Evolutionary conservation across 805 yeast genomes (phyloP), one percentile per base, ranked within the genome.

Genomic region (Ogataea nakhonphanomensis): DNA sequence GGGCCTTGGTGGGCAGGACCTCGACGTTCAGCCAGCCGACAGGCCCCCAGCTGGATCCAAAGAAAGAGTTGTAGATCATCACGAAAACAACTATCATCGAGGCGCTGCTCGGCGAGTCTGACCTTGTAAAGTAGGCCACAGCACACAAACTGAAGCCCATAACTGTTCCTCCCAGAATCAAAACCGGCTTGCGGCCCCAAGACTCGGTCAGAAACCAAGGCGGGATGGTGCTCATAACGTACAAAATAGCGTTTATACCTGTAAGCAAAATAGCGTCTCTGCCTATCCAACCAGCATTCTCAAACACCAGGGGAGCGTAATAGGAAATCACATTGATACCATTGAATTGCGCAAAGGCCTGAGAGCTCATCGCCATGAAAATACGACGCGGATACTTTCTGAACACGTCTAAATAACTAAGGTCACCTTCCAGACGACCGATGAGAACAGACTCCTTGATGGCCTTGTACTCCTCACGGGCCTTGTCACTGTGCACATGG

Each of bases 41-140:
- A 3, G 96, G 95, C 8, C 96, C 97, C 95, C 96, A 90, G 39
- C 91, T 81, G 55, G 78, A 79, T 12, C 96, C 96, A 64, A 89
- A 89, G 3, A 80, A 79, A 1, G 95, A 85, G 55, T 87, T 89
- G 67, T 81, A 86, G 11, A 86, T 64, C 39, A 89, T 74, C 12
- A 89, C 95, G 54, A 84, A 78, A 2, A 76, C 55, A 2, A 88
- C 96, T 25, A 88, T 95, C 45, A 78, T 59, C 12, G 70, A 68
- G 8, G 95, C 84, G 2, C 95, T 85, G 41, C 67, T 50, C 3
- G 61, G 45, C 4, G 36, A 37, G 49, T 76, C 72, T 23, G 75
- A 50, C 52, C 67, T 73, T 57, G 79, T 67, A 23, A 76, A 79
- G 57, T 76, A 74, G 0, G 95, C 76, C 33, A 89, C 86, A 14